phyloP scores from a whole-genome alignment of 2,329 filamentous ascomycete species.

The Fusarium lyarnte region DNA sequence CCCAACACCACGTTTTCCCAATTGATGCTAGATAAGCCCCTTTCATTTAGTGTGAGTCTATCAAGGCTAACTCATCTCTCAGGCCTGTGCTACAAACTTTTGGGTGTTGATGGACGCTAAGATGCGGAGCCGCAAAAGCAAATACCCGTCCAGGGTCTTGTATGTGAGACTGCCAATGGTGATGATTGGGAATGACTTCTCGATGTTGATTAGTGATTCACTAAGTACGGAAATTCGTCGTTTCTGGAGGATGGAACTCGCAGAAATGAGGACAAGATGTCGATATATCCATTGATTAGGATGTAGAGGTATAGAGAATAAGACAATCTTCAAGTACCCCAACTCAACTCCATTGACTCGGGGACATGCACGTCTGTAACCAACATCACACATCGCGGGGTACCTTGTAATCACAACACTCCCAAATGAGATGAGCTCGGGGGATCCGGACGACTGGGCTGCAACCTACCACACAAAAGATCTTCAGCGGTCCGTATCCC shows the following conservation, averaged over 20 bases:
- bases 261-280: not conserved
- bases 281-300: accelerated
- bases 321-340: too few relatives aligned
- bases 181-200: not conserved
- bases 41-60: not conserved
- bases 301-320: not conserved
- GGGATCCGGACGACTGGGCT: not conserved
- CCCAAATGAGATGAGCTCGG: not conserved
- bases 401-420: not conserved
- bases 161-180: not conserved
- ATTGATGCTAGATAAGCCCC: not conserved
- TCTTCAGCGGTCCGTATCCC: conserved; percentile 18
- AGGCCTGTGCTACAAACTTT: not conserved
- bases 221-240: not conserved
- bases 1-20: conserved; percentile 12
- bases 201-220: not conserved
- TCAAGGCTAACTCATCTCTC: not conserved
- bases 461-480: not conserved
- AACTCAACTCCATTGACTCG: not conserved
- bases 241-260: accelerated
- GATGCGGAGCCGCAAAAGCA: conserved; percentile 31
- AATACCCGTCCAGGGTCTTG: not conserved
- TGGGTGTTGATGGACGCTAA: not conserved
- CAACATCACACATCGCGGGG: not conserved
- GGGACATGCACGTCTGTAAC: not conserved